Percentiles rank a stretch among this genome's conserved stretches.
Evolutionary conservation across 164 flowering plant genomes (phyloP).

Genomic region (Vitis vinifera): ASM3070453v1 NC_081822.1:3957501-3958000

Average conservation of each 20-base stretch:
- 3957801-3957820: background rate
- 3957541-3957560: background rate
- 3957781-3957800: background rate
- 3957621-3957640: background rate
- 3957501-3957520: too few species aligned
- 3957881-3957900: background rate
- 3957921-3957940: background rate
- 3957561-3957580: background rate
- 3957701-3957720: background rate
- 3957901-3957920: background rate
- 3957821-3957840: background rate
- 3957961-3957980: background rate
- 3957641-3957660: background rate
- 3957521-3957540: too few species aligned
- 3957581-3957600: background rate
- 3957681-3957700: background rate
- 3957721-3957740: background rate
- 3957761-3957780: background rate
- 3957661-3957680: background rate
- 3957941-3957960: background rate
- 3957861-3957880: too few species aligned
- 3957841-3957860: background rate
- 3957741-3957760: background rate
- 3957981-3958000: background rate
- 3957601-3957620: background rate